Conservation (phyloP, 257 asterid species). For the Haberlea rhodopensis region DNA sequence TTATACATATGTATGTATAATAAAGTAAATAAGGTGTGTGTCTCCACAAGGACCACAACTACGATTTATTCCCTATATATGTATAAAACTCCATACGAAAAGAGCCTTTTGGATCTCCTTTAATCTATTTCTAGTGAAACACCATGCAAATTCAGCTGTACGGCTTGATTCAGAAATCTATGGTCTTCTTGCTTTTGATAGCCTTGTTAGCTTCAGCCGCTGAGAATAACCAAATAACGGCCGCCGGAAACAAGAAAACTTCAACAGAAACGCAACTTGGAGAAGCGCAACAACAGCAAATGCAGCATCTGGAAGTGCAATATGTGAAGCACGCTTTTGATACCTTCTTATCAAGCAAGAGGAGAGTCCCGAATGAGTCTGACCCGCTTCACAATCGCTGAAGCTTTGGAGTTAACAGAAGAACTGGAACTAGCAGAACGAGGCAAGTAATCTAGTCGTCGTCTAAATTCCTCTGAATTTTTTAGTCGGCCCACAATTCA, state of each 20-base stretch:
- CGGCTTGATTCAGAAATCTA: conserved; percentile 5
- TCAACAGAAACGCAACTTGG: not conserved
- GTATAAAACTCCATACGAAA: conserved; percentile 7
- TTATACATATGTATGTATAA: not conserved
- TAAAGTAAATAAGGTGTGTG: too few relatives aligned
- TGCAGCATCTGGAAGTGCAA: not conserved
- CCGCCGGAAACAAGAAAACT: not conserved
- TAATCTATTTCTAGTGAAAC: not conserved
- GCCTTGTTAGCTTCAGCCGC: conserved; percentile 24
- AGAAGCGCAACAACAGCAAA: not conserved
- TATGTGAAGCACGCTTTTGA: conserved; percentile 20
- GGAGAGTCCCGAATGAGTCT: conserved; percentile 40
- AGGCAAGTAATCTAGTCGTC: not conserved
- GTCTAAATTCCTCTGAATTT: not conserved
- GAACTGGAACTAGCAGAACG: not conserved
- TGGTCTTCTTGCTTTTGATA: conserved; percentile 20
- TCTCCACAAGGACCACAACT: too few relatives aligned
- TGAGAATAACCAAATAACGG: conserved; percentile 12
- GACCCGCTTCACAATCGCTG: conserved; percentile 47
- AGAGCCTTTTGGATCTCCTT: conserved; percentile 19
- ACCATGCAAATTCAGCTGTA: conserved; percentile 7
- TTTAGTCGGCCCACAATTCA: too few relatives aligned
- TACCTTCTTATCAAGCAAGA: conserved; percentile 30
- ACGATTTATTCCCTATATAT: conserved; percentile 15
- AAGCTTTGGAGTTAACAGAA: not conserved